phyloP scores from a whole-genome alignment of 1,284 basidiomycete genomes.

The Jaminaea rosea region DNA sequence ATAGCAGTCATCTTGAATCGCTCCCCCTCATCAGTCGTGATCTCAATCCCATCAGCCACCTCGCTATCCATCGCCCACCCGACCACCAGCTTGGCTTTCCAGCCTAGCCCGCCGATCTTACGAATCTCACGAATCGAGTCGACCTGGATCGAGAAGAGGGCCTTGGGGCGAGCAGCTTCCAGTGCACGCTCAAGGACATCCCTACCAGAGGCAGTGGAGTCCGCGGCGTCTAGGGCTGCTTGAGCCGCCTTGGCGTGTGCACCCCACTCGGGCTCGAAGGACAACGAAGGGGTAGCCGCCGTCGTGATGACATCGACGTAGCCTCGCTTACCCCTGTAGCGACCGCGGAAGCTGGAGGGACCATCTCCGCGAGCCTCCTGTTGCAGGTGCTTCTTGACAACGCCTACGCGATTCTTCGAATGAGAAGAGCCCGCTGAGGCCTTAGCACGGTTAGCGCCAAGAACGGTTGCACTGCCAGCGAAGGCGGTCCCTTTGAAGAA shows the following conservation, averaged over 20 bases:
- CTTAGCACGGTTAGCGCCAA: conserved; percentile 45
- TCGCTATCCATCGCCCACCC: conserved; percentile 31
- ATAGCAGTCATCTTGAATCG: conserved; percentile 41
- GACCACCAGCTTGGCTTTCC: conserved; percentile 43
- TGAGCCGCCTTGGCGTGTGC: conserved; percentile 11
- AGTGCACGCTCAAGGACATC: conserved; percentile 6
- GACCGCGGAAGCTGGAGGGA: conserved; percentile 31
- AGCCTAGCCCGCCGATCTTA: conserved; percentile 46
- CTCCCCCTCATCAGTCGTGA: conserved; percentile 27
- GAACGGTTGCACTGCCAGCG: conserved; percentile 31
- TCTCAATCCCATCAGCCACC: conserved; percentile 31
- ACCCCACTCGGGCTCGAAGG: conserved; percentile 22
- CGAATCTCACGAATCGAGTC: conserved; percentile 41
- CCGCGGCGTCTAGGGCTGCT: conserved; percentile 3
- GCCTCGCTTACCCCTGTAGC: conserved; percentile 39
- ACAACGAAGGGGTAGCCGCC: conserved; percentile 41
- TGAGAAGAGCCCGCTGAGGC: conserved; percentile 33
- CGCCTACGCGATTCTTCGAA: conserved; percentile 39
- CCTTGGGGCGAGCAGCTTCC: conserved; percentile 15
- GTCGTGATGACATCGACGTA: conserved; percentile 38
- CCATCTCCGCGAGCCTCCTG: conserved; percentile 22
- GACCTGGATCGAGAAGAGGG: conserved; percentile 33
- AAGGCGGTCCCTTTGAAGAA: conserved; percentile 37
- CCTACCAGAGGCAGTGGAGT: neutral
- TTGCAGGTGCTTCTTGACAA: conserved; percentile 21